These are phyloP conservation scores for Aspergillus indologenus DNA, from an alignment of 495 filamentous ascomycete species.

Conservation along the genomic window DNA sequence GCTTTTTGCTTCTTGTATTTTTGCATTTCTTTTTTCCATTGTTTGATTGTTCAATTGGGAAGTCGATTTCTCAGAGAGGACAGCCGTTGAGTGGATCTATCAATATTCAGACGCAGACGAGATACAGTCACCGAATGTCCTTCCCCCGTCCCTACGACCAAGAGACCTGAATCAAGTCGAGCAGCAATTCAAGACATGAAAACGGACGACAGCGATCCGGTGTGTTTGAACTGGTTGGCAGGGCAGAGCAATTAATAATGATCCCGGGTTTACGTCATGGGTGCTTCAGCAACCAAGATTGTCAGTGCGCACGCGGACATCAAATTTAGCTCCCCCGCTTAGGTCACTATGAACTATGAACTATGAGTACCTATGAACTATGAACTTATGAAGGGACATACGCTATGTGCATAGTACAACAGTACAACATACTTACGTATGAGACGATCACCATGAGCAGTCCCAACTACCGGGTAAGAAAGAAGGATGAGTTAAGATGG, in stretches of 20 bases:
- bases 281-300: neutral
- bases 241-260: neutral
- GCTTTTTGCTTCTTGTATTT: neutral
- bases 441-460: no score
- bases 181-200: neutral
- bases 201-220: neutral
- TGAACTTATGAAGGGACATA: no score
- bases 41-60: neutral
- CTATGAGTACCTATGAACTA: neutral
- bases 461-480: neutral
- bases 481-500: neutral
- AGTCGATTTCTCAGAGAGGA: neutral
- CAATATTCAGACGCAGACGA: neutral
- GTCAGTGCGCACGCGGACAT: neutral
- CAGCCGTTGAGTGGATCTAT: neutral
- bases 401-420: no score
- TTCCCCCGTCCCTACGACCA: no score
- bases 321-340: neutral
- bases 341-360: neutral
- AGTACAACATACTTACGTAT: no score
- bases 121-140: neutral
- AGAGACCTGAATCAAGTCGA: neutral
- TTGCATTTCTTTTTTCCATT: neutral
- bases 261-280: neutral
- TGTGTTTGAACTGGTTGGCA: neutral